Evolutionary conservation across 345 rosid genomes (phyloP).

Genomic region (sweet orange (Citrus sinensis)): DNA sequence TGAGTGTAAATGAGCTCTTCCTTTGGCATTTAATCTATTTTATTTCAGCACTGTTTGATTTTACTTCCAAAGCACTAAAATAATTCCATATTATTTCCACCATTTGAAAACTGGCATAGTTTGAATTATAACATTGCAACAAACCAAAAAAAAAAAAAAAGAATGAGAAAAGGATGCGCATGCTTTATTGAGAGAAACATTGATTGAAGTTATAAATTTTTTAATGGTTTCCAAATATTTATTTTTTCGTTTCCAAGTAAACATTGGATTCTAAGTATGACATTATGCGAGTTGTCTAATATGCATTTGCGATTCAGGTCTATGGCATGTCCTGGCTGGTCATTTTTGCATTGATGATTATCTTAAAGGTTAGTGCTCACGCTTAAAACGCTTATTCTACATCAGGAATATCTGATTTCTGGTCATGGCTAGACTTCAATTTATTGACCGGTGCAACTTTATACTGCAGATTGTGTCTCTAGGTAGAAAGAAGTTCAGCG

Average conservation of each 20-base stretch:
- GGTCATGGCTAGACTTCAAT: neutral
- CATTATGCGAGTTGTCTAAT: neutral
- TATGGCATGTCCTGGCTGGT: slow-evolving; percentile 94
- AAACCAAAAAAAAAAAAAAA: neutral
- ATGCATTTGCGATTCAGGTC: slow-evolving; percentile 41
- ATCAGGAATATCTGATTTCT: neutral
- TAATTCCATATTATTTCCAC: neutral
- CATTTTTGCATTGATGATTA: slow-evolving; percentile 69
- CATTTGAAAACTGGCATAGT: neutral
- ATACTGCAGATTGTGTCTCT: slow-evolving; percentile 71
- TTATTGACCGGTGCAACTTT: neutral
- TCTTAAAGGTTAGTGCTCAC: slow-evolving; percentile 59
- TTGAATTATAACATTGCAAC: neutral
- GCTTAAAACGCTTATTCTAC: neutral
- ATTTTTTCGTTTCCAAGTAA: neutral
- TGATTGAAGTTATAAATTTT: neutral
- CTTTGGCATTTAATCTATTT: neutral
- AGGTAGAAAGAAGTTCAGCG: slow-evolving; percentile 96
- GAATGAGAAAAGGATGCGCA: neutral
- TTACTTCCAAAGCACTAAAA: neutral
- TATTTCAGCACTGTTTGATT: neutral
- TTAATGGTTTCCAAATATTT: neutral
- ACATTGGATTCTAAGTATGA: neutral
- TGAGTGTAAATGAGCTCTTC: slow-evolving; percentile 35
- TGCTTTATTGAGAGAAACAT: neutral